phyloP scores from a whole-genome alignment of 495 filamentous ascomycete species.

The Trichoderma asperelloides region DNA sequence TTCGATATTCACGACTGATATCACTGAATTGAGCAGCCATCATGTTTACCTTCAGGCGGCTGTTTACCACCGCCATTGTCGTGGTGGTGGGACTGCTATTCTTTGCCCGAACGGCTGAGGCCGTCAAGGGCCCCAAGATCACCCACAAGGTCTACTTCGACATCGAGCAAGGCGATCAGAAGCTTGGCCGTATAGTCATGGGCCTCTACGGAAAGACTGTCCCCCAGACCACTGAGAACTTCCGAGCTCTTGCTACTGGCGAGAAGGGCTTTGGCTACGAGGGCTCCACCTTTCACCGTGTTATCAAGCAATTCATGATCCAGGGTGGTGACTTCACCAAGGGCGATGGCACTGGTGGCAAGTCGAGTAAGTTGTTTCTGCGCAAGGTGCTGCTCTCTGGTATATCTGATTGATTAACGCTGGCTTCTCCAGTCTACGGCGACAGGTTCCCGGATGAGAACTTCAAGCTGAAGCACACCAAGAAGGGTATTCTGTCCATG shows the following conservation, averaged over 20 bases:
- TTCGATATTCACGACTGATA: not conserved
- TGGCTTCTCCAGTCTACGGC: constrained; percentile 60
- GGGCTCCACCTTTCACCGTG: constrained; percentile 93
- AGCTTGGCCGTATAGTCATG: constrained; percentile 78
- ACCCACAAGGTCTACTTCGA: constrained; percentile 97
- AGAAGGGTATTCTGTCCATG: constrained; percentile 65
- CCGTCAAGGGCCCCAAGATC: constrained; percentile 89
- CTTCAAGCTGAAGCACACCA: constrained; percentile 91
- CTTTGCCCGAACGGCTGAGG: constrained; percentile 61
- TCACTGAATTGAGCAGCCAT: constrained; percentile 8
- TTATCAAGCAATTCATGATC: constrained; percentile 99
- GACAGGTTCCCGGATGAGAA: constrained; percentile 95
- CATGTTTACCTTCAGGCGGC: constrained; percentile 49
- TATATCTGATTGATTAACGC: constrained; percentile 11
- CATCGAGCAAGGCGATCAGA: constrained; percentile 80
- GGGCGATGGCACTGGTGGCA: constrained; percentile 91
- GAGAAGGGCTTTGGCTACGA: constrained; percentile 97
- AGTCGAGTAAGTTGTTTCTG: constrained; percentile 54
- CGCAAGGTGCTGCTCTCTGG: not conserved
- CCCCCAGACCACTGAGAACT: constrained; percentile 97
- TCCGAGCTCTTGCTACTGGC: constrained; percentile 91
- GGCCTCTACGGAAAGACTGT: constrained; percentile 97
- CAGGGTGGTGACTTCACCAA: constrained; percentile 99
- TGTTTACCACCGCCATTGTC: constrained; percentile 62
- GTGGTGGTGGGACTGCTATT: constrained; percentile 62